Evolutionary conservation across 202 grass and related monocot species (phyloP), one percentile per base, ranked within the genome.

Genomic region (Dendrocalamus latiflorus): DNA sequence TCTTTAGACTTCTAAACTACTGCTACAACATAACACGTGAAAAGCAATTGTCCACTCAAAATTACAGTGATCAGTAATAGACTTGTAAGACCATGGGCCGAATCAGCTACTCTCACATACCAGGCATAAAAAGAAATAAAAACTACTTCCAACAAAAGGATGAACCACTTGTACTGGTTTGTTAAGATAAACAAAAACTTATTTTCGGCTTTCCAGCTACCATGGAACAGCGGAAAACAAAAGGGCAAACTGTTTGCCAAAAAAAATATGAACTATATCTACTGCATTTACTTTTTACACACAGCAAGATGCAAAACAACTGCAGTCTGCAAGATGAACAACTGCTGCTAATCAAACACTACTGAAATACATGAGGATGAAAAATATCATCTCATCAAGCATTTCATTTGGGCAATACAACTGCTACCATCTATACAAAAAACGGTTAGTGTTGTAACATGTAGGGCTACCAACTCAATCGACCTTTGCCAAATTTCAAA

Each of bases 301-400:
- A 48, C 8, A 70, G 21, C 10, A 81, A 66, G 38, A 57, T 38
- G 38, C 56, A 43, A 20, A 54, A 22, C 78, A 70, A 7, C 80
- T 71, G 9, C 68, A 82, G 38, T 50, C 43, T 39, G 57, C 68
- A 74, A 41, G 69, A 73, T 25, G 15, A 43, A 50, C 22, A 70
- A 15, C 50, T 18, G 26, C 13, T 49, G 73, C 75, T 69, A 76
- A 80, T 39, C 38, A 68, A 76, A 67, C 80, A 78, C 53, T 86
- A 88, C 72, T 60, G 80, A 92, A 94, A 96, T 73, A 84, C 89
- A 80, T 45, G 91, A 88, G 91, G 91, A 99, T 88, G 89, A 84
- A 72, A 79, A 82, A 42, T 38, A 82, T 67, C 90, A 95, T 88
- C 81, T 85, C 89, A 86, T 83, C 77, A 88, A 77, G 88, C 87